phyloP scores from a whole-genome alignment of 257 asterid species.

The Forsythia suspensa region DNA sequence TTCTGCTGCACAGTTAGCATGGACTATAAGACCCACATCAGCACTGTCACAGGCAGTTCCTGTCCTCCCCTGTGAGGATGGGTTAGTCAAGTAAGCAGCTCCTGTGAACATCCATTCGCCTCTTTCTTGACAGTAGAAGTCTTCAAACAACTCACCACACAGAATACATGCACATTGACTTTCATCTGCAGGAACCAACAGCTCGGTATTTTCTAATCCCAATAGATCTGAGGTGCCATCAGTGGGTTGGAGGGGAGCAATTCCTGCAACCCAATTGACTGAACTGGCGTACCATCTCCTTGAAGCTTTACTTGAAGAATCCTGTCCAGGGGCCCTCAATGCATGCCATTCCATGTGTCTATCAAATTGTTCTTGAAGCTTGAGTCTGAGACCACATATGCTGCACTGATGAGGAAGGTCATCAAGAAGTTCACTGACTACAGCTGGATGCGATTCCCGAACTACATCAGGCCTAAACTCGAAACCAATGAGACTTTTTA shows the following conservation, averaged over 20 bases:
- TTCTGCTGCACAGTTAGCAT: conserved; percentile 62
- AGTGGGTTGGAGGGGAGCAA: conserved; percentile 24
- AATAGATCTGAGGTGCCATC: conserved; percentile 28
- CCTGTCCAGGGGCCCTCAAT: conserved; percentile 35
- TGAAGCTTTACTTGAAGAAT: conserved; percentile 35
- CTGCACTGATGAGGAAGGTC: conserved; percentile 65
- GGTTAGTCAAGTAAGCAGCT: conserved; percentile 55
- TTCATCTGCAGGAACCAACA: conserved; percentile 86
- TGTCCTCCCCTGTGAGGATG: conserved; percentile 26
- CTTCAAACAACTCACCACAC: conserved; percentile 87
- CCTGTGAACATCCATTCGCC: conserved; percentile 86
- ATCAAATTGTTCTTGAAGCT: conserved; percentile 56
- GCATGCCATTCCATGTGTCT: conserved; percentile 89
- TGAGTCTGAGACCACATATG: conserved; percentile 63
- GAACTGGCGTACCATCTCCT: conserved; percentile 68
- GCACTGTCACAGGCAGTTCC: conserved; percentile 29
- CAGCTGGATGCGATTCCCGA: conserved; percentile 58
- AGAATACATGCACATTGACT: conserved; percentile 74
- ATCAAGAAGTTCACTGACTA: conserved; percentile 59
- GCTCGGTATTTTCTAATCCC: conserved; percentile 44
- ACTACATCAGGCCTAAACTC: conserved; percentile 66
- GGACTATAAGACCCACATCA: conserved; percentile 56
- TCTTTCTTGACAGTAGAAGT: conserved; percentile 53
- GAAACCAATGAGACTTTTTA: conserved; percentile 60
- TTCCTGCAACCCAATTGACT: conserved; percentile 55